A percentile compares a stretch with the other conserved stretches of the same genome.
phyloP scores from a whole-genome alignment of 768 basidiomycete genomes.

The Austroboletus eburneus region DNA sequence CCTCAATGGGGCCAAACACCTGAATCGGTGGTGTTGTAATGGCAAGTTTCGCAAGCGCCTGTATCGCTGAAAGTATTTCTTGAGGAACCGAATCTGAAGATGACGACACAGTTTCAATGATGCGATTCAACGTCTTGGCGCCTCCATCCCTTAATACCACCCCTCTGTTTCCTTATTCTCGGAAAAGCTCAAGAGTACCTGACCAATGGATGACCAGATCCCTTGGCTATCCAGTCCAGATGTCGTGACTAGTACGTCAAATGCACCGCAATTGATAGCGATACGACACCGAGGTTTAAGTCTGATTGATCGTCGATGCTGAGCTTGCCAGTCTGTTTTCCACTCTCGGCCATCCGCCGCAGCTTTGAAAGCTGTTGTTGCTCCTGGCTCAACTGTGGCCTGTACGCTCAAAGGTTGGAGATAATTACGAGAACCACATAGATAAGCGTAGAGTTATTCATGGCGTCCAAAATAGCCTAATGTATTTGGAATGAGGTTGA shows the following conservation, averaged over 20 bases:
- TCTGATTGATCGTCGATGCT: slow-evolving; percentile 28
- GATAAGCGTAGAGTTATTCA: slow-evolving; percentile 49
- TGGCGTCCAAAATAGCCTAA: slow-evolving; percentile 18
- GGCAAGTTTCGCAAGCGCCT: slow-evolving; percentile 88
- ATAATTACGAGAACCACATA: slow-evolving; percentile 80
- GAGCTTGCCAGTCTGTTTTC: slow-evolving; percentile 31
- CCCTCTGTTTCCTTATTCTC: slow-evolving; percentile 79
- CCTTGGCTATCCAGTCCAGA: slow-evolving; percentile 59
- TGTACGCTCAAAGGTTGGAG: slow-evolving; percentile 68
- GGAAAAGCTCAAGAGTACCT: slow-evolving; percentile 63
- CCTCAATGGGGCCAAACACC: slow-evolving; percentile 83
- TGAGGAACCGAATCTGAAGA: slow-evolving; percentile 22
- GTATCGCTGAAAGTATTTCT: slow-evolving; percentile 55
- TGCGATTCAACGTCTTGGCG: slow-evolving; percentile 55
- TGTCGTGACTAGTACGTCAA: slow-evolving; percentile 59
- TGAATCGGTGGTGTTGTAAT: slow-evolving; percentile 90
- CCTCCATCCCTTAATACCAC: slow-evolving; percentile 76
- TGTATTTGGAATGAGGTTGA: too few relatives aligned
- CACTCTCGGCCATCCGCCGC: slow-evolving; percentile 61
- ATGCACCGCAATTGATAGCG: slow-evolving; percentile 57
- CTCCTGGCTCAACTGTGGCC: slow-evolving; percentile 70
- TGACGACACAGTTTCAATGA: slow-evolving; percentile 50
- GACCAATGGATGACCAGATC: slow-evolving; percentile 55
- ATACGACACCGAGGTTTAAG: slow-evolving; percentile 59
- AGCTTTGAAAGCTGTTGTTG: slow-evolving; percentile 80